Conservation (phyloP, 1,139 yeast species). For the Saccharomycopsis crataegensis region DNA sequence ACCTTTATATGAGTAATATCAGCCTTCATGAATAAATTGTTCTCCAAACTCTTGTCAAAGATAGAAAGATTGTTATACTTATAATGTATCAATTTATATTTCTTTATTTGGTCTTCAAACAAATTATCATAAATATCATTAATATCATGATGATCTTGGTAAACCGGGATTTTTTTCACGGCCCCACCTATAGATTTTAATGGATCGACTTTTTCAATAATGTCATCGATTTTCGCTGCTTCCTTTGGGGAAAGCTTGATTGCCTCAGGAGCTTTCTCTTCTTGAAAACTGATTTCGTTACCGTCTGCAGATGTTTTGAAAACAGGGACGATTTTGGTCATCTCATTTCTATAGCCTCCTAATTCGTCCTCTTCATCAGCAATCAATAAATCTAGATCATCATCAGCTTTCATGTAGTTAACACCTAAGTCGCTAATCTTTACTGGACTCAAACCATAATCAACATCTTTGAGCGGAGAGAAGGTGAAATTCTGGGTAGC, state of each 20-base stretch:
- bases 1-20: background rate
- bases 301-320: background rate
- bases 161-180: slow-evolving; percentile 3
- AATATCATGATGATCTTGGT: slow-evolving; percentile 7
- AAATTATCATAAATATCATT: slow-evolving; percentile 9
- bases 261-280: background rate
- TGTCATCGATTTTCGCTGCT: slow-evolving; percentile 3
- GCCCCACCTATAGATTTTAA: slow-evolving; percentile 10
- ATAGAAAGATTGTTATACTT: slow-evolving; percentile 1
- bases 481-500: background rate
- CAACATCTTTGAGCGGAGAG: slow-evolving; percentile 8
- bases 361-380: background rate
- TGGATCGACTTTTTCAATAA: slow-evolving; percentile 15
- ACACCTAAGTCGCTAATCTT: slow-evolving; percentile 3
- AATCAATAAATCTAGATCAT: background rate
- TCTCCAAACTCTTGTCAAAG: background rate
- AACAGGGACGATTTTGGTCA: slow-evolving; percentile 8
- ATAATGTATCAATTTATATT: slow-evolving; percentile 7
- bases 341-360: background rate
- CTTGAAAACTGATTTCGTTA: background rate
- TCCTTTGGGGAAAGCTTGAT: background rate
- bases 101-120: slow-evolving; percentile 8
- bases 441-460: slow-evolving; percentile 13
- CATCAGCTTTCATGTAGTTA: background rate
- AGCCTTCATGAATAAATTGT: background rate